Percentiles rank a stretch among this genome's conserved stretches.
These are phyloP conservation scores for Aspergillus calidoustus DNA, from an alignment of 2,329 filamentous ascomycete genomes.

Conservation along the genomic window DNA sequence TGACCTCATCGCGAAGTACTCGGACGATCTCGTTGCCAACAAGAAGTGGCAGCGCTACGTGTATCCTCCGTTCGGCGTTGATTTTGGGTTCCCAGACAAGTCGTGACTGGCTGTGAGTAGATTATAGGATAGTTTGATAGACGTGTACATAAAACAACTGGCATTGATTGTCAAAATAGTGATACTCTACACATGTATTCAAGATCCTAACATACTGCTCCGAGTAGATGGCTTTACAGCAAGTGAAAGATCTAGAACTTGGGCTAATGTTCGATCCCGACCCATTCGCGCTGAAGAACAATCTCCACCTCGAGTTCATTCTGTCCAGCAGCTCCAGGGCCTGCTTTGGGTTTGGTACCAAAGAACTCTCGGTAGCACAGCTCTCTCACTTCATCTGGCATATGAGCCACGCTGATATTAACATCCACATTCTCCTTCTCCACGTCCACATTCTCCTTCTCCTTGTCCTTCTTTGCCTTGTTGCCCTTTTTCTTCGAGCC, in stretches of 20 bases:
- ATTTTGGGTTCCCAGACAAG: slow-evolving; percentile 77
- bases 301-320: slow-evolving; percentile 12
- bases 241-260: neutral
- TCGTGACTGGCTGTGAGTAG: slow-evolving; percentile 8
- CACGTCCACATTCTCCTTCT: neutral
- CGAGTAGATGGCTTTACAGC: neutral
- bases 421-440: neutral
- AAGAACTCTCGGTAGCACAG: slow-evolving; percentile 31
- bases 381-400: slow-evolving; percentile 18
- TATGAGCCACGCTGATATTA: neutral
- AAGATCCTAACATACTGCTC: neutral
- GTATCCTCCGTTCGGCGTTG: slow-evolving; percentile 69
- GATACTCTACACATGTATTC: slow-evolving; percentile 8
- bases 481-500: neutral
- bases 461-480: slow-evolving; percentile 1
- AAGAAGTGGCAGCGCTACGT: slow-evolving; percentile 57
- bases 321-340: neutral
- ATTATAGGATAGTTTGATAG: slow-evolving; percentile 1
- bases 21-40: slow-evolving; percentile 37
- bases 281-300: slow-evolving; percentile 24
- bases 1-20: slow-evolving; percentile 43
- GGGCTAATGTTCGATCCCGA: slow-evolving; percentile 17
- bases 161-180: neutral
- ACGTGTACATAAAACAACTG: slow-evolving; percentile 13
- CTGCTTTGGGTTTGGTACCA: slow-evolving; percentile 1